A percentile compares a stretch with the other conserved stretches of the same genome.
phyloP scores from a whole-genome alignment of 176 grass and related monocot genomes.

The Urochloa ruziziensis region DNA sequence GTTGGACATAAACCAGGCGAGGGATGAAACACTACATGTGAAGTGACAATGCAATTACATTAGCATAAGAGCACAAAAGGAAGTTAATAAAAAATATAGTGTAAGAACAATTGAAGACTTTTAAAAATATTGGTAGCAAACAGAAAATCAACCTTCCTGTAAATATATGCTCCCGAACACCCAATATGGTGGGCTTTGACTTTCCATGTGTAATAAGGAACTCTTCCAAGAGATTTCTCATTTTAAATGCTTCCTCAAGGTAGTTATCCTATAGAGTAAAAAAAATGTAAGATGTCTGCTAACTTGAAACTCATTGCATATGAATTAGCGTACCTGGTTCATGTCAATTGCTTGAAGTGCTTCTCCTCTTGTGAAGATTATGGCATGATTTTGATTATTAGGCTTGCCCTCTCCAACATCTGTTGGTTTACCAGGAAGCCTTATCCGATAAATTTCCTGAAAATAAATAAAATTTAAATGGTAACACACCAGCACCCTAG shows the following conservation, averaged over 20 bases:
- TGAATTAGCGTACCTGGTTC: constrained; percentile 59
- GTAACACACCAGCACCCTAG: constrained; percentile 1
- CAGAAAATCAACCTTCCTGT: constrained; percentile 62
- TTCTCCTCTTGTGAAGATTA: constrained; percentile 82
- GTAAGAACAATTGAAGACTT: neutral
- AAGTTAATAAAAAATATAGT: neutral
- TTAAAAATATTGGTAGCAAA: constrained; percentile 15
- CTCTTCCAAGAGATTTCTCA: constrained; percentile 74
- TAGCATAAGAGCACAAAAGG: constrained; percentile 1
- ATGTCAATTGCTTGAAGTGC: constrained; percentile 84
- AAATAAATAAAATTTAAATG: constrained; percentile 16
- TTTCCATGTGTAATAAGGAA: constrained; percentile 46
- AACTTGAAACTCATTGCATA: neutral
- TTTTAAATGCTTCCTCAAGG: constrained; percentile 88
- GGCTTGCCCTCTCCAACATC: constrained; percentile 76
- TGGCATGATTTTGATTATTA: constrained; percentile 85
- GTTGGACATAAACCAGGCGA: constrained; percentile 79
- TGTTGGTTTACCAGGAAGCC: constrained; percentile 73
- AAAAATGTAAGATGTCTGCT: constrained; percentile 29
- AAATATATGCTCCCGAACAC: constrained; percentile 80
- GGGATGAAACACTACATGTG: constrained; percentile 62
- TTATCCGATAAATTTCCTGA: constrained; percentile 81
- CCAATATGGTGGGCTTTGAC: constrained; percentile 65
- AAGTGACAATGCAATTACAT: constrained; percentile 12
- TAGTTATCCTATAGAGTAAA: constrained; percentile 63